phyloP scores from a whole-genome alignment of 2,329 filamentous ascomycete species.

The Hypoxylon sp. region DNA sequence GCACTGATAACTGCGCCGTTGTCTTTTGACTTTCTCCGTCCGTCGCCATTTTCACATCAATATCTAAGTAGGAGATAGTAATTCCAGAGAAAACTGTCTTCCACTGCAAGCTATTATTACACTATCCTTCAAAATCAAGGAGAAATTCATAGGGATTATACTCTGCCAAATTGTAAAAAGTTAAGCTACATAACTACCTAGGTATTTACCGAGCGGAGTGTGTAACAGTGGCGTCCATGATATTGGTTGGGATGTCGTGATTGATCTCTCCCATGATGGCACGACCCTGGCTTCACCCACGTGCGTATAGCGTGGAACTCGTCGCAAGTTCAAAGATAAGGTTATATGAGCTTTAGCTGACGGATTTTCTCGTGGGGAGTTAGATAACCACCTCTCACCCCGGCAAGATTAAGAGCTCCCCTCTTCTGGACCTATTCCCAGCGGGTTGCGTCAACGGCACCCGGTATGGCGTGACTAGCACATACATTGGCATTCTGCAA shows the following conservation, averaged over 20 bases:
- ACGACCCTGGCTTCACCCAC: conserved; percentile 14
- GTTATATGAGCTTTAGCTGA: not conserved
- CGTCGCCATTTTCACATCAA: not conserved
- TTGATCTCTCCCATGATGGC: conserved; percentile 30
- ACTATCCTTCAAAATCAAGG: not conserved
- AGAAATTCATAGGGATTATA: not conserved
- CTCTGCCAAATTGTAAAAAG: no score
- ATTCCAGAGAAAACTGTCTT: not conserved
- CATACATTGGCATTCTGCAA: not conserved
- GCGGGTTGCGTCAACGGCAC: conserved; percentile 24
- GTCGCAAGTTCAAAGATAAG: conserved; percentile 5
- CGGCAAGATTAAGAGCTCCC: conserved; percentile 18
- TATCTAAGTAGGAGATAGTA: not conserved
- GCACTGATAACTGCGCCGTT: conserved; percentile 4
- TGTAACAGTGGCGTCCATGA: not conserved
- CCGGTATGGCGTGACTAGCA: conserved; percentile 31
- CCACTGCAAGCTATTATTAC: not conserved
- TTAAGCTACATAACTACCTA: not conserved
- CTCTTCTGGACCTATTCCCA: conserved; percentile 8
- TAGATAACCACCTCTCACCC: conserved; percentile 1
- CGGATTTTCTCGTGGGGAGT: not conserved
- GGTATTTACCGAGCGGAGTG: not conserved
- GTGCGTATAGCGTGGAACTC: conserved; percentile 6
- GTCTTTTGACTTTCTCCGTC: conserved; percentile 17
- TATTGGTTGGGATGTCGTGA: conserved; percentile 25